Base-by-base conservation (phyloP, 2,329 filamentous ascomycete species). In the Gnomoniopsis sp. region DNA sequence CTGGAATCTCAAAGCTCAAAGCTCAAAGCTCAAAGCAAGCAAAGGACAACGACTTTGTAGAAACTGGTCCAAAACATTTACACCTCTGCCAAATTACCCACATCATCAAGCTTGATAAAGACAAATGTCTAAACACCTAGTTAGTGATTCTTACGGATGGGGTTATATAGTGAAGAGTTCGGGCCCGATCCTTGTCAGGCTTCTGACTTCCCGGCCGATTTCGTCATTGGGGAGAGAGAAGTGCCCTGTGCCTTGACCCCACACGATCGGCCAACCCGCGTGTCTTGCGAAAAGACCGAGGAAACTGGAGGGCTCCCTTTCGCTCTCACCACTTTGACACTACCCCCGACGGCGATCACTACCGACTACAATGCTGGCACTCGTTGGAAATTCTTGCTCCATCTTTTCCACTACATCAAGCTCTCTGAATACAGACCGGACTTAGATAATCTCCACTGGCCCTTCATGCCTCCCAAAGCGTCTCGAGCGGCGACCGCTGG, bases 401-500 rank as follows among this genome's bases (percentile, higher is more conserved):
- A 38, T 26, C n/a, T 21, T 33, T n/a, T 22, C 14, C 34, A 50
- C 3, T 15, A 19, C 34, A 49, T 12, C 12, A 11, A 12, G 19
- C 6, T 23, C 22, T 33, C 41, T 47, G 19, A 44, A 36, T 26
- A 34, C 23, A 7, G 33, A 47, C 12, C 17, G 36, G 8, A 19
- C 23, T 21, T 47, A 21, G 23, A 22, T 10, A 1, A 2, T 26
- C 17, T 12, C 22, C 4, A 17, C 55, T 3, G 2, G 15, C 17
- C 22, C 23, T 48, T 48, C 33, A 58, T 60, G 53, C 60, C 43
- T 43, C 58, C 50, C 36, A 81, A 82, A 70, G 68, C 75, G 50
- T 74, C 77, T 51, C 77, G 77, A 62, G 71, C 71, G 63, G 67
- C 53, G 43, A 41, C 49, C 43, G 49, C 49, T 49, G 55, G 48